Base-by-base conservation (phyloP, 2,329 filamentous ascomycete genomes). In the Teratosphaeriaceae sp. region DNA sequence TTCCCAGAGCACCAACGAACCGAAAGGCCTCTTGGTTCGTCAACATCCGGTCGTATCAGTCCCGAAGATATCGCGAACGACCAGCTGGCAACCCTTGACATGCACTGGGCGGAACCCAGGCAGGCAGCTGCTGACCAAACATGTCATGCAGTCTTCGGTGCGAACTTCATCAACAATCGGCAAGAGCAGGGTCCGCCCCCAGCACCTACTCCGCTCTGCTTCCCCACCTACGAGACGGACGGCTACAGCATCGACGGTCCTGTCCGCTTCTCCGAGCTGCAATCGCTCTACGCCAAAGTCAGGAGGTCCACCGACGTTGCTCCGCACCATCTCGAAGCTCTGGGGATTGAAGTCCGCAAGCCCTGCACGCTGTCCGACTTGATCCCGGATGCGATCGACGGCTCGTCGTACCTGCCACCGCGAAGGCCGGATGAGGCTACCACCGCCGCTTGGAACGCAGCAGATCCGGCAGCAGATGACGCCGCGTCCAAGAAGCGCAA, bases 271-370 rank as follows among this genome's bases (percentile, higher is more conserved):
- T n/a, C 55, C n/a, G 61, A 72, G 12, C 62, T 74, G 37, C 56
- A 64, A 42, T 53, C 64, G 18, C 64, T 77, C 27, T 72, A 73
- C 44, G 49, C 65, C 16, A 53, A 46, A 41, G 50, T 72, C 29
- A 58, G 60, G 42, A 68, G 65, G 47, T 65, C 66, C 20, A 59
- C 62, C 15, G 68, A 70, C 54, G 59, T 72, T 45, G 63, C 51
- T 6, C 30, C 57, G 31, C 53, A 62, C 12, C 69, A 69, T 37
- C 51, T 71, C 42, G 50, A 59, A 12, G 57, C 64, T 26, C 55
- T 74, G 19, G 73, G 73, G 50, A 57, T 73, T 33, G 58, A 63
- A 18, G 58, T 69, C 43, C 48, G 59, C 41, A 52, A 59, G 22
- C 48, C 61, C 26, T 64, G 61, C 47, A 52, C 60, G 30, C 59